These are phyloP conservation scores for Saussurea involucrata DNA, from an alignment of 129 eudicot genomes.

Conservation along the genomic window DNA sequence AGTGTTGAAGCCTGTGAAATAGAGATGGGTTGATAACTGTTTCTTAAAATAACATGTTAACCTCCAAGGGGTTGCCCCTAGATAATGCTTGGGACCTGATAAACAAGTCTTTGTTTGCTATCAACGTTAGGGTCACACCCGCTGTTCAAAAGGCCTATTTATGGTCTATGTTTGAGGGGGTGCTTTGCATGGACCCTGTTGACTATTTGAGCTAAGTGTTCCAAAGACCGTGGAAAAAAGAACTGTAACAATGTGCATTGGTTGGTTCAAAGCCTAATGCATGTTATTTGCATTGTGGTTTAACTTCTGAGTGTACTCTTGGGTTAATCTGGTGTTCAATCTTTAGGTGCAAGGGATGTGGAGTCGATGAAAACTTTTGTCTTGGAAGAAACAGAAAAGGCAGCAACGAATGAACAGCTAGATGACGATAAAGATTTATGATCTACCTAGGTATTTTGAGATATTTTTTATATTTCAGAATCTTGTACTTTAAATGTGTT, in stretches of 20 bases:
- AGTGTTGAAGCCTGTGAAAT: neutral
- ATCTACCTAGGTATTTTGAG: conserved; percentile 39
- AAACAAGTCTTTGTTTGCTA: neutral
- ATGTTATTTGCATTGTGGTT: neutral
- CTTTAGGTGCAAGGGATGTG: conserved; percentile 67
- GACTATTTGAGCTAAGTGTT: neutral
- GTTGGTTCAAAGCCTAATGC: neutral
- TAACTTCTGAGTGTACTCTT: neutral
- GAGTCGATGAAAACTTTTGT: conserved; percentile 74
- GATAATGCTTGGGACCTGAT: neutral
- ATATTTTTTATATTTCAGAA: neutral
- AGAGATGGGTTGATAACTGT: neutral
- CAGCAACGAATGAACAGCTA: conserved; percentile 50
- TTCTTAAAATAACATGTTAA: neutral
- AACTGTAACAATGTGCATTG: neutral
- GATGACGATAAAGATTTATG: conserved; percentile 66
- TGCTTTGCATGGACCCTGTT: neutral
- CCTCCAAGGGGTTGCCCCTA: neutral
- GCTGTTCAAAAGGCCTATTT: neutral
- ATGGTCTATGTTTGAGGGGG: neutral
- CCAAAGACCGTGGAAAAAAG: neutral
- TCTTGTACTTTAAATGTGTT: neutral
- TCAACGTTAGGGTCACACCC: neutral
- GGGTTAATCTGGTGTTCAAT: neutral
- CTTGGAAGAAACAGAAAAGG: conserved; percentile 80